Evolutionary conservation across 352 stramenopile species (phyloP), one percentile per base, ranked within the genome.

Genomic region (Pythium diclinum): DNA sequence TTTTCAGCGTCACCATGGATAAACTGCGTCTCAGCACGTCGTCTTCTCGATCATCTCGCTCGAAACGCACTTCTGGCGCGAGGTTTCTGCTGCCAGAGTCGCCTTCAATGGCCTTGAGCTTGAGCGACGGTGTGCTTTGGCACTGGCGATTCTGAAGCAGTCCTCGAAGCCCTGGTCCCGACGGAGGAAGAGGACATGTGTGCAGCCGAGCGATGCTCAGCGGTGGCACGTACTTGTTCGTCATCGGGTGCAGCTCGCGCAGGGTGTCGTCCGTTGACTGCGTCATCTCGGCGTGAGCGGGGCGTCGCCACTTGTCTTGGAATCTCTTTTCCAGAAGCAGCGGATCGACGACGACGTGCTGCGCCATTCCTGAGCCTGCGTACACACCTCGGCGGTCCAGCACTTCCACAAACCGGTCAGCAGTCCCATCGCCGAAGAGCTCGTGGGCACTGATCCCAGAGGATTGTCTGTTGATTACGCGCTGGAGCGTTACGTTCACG

Each of bases 21-120:
- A 89, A 52, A 60, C 81, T 90, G 59, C 83, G 72, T n/a, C 79
- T 69, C 42, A 89, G 52, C 21, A 88, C 73, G 16, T 86, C 74
- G 42, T 77, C 69, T 28, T 89, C 80, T 14, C 60, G 69, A 47
- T 51, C 8, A 19, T 49, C 32, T 13, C 23, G 19, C 17, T 63
- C 34, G n/a, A 60, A 40, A 14, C 48, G 46, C 21, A 23, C 3
- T 1, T 48, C 25, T 6, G 32, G 11, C 13, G 46, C 44, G 0
- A 23, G 23, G 1, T 4, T 21, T 8, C 21, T n/a, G 11, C 48
- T 17, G 8, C 7, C 17, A 23, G 5, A 23, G 17, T 47, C 40
- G 5, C 17, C 47, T 16, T n/a, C 47, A 30, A 6, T 19, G 2
- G 28, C 47, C 48, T 74, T 68, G 30, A 74, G 32, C 16, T 52